Evolutionary conservation across 768 basidiomycete species (phyloP).

Genomic region (Brasilioporus rufonigricans): DNA sequence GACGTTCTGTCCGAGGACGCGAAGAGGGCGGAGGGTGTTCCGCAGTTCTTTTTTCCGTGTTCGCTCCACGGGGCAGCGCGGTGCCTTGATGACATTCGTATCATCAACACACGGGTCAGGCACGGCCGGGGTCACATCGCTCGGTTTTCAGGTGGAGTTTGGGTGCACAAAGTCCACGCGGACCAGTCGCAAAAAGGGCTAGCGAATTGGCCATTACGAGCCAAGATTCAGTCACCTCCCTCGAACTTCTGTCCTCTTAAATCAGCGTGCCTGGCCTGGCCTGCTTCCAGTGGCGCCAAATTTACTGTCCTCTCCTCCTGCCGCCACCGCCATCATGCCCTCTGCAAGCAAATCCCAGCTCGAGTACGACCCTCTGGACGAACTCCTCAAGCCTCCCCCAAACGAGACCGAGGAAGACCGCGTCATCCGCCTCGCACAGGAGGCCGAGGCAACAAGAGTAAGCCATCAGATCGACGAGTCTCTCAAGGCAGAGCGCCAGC

Average conservation of each 20-base stretch:
- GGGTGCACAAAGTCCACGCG: slow-evolving; percentile 1
- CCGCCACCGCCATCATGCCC: slow-evolving; percentile 23
- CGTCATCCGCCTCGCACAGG: slow-evolving; percentile 49
- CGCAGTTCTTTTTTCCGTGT: no score
- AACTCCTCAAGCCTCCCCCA: slow-evolving; percentile 60
- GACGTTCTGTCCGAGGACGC: slow-evolving; percentile 8
- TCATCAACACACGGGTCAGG: no score
- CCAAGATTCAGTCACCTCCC: no score
- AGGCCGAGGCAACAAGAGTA: slow-evolving; percentile 64
- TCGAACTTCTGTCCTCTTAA: no score
- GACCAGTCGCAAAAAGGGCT: no score
- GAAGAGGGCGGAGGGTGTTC: slow-evolving; percentile 2
- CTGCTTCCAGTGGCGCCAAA: background rate
- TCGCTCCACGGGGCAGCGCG: no score
- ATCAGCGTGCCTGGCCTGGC: slow-evolving; percentile 23
- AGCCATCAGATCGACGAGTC: slow-evolving; percentile 72
- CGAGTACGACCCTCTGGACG: slow-evolving; percentile 61
- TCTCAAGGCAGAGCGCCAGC: slow-evolving; percentile 63
- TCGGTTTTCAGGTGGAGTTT: slow-evolving; percentile 19
- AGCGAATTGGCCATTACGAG: no score
- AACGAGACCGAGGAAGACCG: slow-evolving; percentile 65
- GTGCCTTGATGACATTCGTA: no score
- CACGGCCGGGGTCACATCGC: slow-evolving; percentile 1
- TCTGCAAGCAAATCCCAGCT: slow-evolving; percentile 10
- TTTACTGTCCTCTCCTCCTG: background rate